These are phyloP conservation scores for Tolypocladium tundrense DNA, from an alignment of 2,329 filamentous ascomycete genomes.

Conservation along the genomic window DNA sequence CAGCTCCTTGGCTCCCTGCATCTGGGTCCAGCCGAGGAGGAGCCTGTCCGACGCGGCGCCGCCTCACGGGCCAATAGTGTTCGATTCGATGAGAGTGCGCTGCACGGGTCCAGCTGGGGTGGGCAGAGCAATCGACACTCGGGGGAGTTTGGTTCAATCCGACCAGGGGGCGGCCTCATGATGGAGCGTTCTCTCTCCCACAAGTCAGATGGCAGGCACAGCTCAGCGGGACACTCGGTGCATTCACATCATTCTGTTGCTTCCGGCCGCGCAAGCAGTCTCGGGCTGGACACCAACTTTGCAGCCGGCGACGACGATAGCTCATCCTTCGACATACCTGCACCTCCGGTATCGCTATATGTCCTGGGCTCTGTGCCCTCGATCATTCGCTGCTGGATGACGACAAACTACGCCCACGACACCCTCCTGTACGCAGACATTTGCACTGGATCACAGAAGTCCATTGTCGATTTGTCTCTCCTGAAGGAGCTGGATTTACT, in stretches of 20 bases:
- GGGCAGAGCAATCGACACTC: constrained; percentile 69
- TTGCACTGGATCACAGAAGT: constrained; percentile 84
- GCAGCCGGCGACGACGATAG: constrained; percentile 50
- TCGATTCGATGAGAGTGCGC: constrained; percentile 90
- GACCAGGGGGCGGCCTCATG: constrained; percentile 76
- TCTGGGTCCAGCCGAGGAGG: constrained; percentile 71
- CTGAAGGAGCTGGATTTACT: constrained; percentile 64
- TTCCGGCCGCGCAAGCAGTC: constrained; percentile 75
- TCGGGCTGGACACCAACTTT: constrained; percentile 70
- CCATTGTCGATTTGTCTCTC: constrained; percentile 66
- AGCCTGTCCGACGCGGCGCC: constrained; percentile 72
- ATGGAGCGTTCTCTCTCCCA: constrained; percentile 88
- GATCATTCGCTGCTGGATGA: constrained; percentile 93
- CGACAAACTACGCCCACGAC: constrained; percentile 79
- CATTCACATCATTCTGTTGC: constrained; percentile 59
- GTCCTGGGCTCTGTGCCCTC: constrained; percentile 82
- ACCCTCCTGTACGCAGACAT: constrained; percentile 84
- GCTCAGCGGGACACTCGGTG: constrained; percentile 77
- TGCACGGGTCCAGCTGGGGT: constrained; percentile 78
- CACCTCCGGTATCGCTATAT: constrained; percentile 74
- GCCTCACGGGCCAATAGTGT: constrained; percentile 94
- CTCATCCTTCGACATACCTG: constrained; percentile 61
- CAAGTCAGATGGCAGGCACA: constrained; percentile 91
- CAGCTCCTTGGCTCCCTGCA: constrained; percentile 72
- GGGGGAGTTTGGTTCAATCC: constrained; percentile 66